phyloP scores from a whole-genome alignment of 1,284 basidiomycete species.

The Leccinum variabile region DNA sequence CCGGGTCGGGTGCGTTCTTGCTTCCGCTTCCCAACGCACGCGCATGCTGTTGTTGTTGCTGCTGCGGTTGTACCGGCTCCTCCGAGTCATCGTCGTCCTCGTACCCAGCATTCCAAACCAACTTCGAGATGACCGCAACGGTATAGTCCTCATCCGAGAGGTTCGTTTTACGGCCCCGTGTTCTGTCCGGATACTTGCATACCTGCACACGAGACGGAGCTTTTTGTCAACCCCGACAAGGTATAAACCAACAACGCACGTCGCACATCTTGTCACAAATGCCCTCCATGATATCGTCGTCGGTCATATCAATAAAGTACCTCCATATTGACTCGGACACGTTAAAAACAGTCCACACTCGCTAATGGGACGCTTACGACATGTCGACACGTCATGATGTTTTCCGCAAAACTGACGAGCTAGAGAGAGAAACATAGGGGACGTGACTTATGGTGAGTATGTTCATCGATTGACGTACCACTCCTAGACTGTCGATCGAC shows the following conservation, averaged over 20 bases:
- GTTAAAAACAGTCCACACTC: background rate
- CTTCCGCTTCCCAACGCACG: conserved; percentile 2
- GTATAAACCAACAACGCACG: conserved; percentile 45
- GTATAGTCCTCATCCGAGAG: conserved; percentile 52
- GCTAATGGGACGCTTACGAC: conserved; percentile 47
- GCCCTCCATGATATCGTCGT: conserved; percentile 46
- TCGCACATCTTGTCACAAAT: conserved; percentile 86
- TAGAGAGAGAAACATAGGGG: conserved; percentile 27
- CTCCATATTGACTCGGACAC: conserved; percentile 65
- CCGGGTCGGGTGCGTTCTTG: conserved; percentile 1
- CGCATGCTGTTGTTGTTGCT: background rate
- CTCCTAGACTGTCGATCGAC: conserved; percentile 61
- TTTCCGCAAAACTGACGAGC: conserved; percentile 72
- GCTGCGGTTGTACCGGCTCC: conserved; percentile 3
- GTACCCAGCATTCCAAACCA: conserved; percentile 23
- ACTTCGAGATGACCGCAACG: conserved; percentile 24
- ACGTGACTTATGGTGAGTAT: background rate
- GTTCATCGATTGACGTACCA: conserved; percentile 43
- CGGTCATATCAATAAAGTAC: conserved; percentile 63
- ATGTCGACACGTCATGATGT: conserved; percentile 66
- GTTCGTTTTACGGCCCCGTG: conserved; percentile 44
- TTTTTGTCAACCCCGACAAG: background rate
- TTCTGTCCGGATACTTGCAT: conserved; percentile 74
- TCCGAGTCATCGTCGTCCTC: conserved; percentile 30
- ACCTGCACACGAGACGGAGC: conserved; percentile 43